Percentiles rank a stretch among this genome's conserved stretches.
These are phyloP conservation scores for Onygena corvina DNA, from an alignment of 2,329 filamentous ascomycete species.

Conservation along the genomic window DNA sequence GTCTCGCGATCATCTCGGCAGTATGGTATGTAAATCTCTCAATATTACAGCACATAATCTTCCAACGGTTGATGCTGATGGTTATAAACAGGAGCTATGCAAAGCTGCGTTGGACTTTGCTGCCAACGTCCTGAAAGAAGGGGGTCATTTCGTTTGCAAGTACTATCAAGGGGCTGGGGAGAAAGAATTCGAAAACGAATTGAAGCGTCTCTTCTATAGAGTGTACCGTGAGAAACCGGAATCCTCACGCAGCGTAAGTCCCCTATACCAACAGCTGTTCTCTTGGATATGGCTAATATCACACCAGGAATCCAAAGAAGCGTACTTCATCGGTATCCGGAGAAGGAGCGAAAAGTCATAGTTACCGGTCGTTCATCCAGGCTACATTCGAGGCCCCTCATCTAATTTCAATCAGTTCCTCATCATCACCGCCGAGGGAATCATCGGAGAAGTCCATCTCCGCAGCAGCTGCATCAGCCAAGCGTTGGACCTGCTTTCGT, in stretches of 20 bases:
- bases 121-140: constrained; percentile 66
- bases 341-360: constrained; percentile 39
- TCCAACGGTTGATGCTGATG: constrained; percentile 10
- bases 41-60: neutral
- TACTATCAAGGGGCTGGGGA: constrained; percentile 91
- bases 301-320: constrained; percentile 66
- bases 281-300: constrained; percentile 3
- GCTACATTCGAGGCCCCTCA: neutral
- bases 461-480: neutral
- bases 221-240: constrained; percentile 86
- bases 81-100: constrained; percentile 63
- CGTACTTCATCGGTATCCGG: constrained; percentile 69
- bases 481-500: constrained; percentile 3
- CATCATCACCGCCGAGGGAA: neutral
- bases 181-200: constrained; percentile 58
- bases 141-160: constrained; percentile 92
- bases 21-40: constrained; percentile 55
- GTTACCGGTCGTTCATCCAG: neutral
- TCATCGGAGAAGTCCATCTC: neutral
- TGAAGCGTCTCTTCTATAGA: constrained; percentile 64
- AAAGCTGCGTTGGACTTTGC: constrained; percentile 72
- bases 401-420: neutral
- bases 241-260: constrained; percentile 67
- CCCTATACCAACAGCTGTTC: neutral
- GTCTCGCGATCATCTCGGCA: constrained; percentile 80